These are phyloP conservation scores for Acanthamoeba rhysodes DNA, from an alignment of 208 protist species.

Conservation along the genomic window DNA sequence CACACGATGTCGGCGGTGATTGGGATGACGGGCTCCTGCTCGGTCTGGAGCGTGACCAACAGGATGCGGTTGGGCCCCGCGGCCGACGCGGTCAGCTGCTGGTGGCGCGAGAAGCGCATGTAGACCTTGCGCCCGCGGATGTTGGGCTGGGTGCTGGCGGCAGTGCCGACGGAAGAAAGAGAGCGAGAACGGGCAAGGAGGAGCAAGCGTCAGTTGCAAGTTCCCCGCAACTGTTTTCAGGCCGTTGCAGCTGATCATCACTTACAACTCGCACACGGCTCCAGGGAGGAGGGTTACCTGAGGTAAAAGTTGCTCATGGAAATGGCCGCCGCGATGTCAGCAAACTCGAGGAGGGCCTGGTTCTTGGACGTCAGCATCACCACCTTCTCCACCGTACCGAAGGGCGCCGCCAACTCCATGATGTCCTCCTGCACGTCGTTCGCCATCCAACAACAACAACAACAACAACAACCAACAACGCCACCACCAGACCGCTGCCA, in stretches of 20 bases:
- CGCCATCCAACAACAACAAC: no score
- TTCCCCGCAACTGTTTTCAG: no score
- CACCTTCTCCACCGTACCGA: slow-evolving; percentile 41
- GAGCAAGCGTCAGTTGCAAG: no score
- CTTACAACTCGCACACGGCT: no score
- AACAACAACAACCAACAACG: no score
- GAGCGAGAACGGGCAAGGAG: no score
- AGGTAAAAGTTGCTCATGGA: slow-evolving; percentile 65
- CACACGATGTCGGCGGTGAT: slow-evolving; percentile 65
- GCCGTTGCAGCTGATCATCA: no score
- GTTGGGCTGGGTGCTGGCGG: not conserved
- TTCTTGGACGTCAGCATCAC: slow-evolving; percentile 59
- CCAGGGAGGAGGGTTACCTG: not conserved
- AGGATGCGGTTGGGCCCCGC: not conserved
- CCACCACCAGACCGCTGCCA: no score
- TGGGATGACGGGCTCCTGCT: not conserved
- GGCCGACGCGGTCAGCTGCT: not conserved
- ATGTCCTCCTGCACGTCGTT: not conserved
- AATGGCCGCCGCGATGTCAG: not conserved
- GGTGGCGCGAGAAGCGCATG: slow-evolving; percentile 48
- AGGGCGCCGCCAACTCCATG: slow-evolving; percentile 34
- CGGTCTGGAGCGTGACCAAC: slow-evolving; percentile 16
- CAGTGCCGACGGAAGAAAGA: no score
- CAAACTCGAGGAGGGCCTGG: slow-evolving; percentile 47
- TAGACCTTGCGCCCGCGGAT: slow-evolving; percentile 54